These are phyloP conservation scores for Camellia lanceoleosa DNA, from an alignment of 148 eudicot species.

Conservation along the genomic window DNA sequence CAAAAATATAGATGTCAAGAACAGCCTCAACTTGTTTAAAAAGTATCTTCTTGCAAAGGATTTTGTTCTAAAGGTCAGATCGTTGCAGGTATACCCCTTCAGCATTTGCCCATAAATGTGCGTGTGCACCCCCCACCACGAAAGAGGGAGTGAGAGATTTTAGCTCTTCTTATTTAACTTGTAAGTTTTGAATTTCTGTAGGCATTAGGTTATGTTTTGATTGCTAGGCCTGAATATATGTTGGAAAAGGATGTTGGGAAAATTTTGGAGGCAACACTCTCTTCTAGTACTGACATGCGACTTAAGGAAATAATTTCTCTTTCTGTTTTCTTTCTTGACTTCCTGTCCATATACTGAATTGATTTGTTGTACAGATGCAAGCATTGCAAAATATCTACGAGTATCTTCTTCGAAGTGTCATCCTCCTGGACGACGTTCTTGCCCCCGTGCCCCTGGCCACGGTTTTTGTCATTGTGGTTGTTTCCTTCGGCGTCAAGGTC, in stretches of 20 bases:
- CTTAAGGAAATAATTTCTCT: slow-evolving; percentile 59
- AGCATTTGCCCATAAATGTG: background rate
- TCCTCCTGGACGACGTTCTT: too few relatives aligned
- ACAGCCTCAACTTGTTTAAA: slow-evolving; percentile 68
- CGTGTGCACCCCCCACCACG: background rate
- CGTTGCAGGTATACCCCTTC: slow-evolving; percentile 66
- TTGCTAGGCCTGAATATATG: slow-evolving; percentile 93
- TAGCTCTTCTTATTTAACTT: too few relatives aligned
- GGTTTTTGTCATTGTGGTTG: too few relatives aligned
- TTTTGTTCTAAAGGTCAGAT: slow-evolving; percentile 76
- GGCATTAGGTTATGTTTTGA: slow-evolving; percentile 90
- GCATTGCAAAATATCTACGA: slow-evolving; percentile 84
- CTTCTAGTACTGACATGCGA: slow-evolving; percentile 66
- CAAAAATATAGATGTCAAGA: slow-evolving; percentile 47
- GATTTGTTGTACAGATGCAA: slow-evolving; percentile 61
- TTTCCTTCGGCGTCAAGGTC: too few relatives aligned
- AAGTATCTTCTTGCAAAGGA: slow-evolving; percentile 86
- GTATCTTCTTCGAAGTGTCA: slow-evolving; percentile 35
- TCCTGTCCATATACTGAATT: slow-evolving; percentile 21
- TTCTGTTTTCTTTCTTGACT: background rate
- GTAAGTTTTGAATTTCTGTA: slow-evolving; percentile 26
- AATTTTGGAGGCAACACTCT: slow-evolving; percentile 69
- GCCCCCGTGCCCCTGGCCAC: too few relatives aligned
- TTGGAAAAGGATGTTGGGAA: slow-evolving; percentile 73
- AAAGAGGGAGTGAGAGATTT: background rate